Conservation (phyloP, 2,329 filamentous ascomycete genomes). For the Purpureocillium takamizusanense region DNA sequence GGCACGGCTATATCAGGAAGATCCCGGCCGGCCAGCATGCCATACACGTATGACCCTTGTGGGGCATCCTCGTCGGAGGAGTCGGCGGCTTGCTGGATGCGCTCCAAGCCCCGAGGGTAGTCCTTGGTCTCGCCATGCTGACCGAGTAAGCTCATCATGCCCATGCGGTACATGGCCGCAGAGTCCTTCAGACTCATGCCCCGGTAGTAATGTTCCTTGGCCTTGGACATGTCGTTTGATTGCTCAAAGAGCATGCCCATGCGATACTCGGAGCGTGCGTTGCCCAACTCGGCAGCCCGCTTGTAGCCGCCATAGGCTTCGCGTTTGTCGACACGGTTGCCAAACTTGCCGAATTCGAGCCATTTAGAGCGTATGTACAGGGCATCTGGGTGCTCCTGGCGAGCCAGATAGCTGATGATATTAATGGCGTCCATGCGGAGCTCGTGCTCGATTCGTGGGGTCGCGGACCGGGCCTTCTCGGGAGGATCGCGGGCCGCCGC, state of each 20-base stretch:
- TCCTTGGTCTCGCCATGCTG: slow-evolving; percentile 88
- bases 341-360: slow-evolving; percentile 97
- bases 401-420: slow-evolving; percentile 81
- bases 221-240: slow-evolving; percentile 85
- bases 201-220: slow-evolving; percentile 79
- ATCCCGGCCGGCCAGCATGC: slow-evolving; percentile 86
- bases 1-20: slow-evolving; percentile 85
- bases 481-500: slow-evolving; percentile 58
- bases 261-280: slow-evolving; percentile 83
- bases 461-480: slow-evolving; percentile 54
- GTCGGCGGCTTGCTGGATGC: slow-evolving; percentile 76
- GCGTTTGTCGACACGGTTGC: slow-evolving; percentile 81
- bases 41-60: slow-evolving; percentile 90
- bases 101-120: slow-evolving; percentile 64
- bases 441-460: slow-evolving; percentile 82
- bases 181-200: slow-evolving; percentile 78
- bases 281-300: slow-evolving; percentile 76
- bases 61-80: slow-evolving; percentile 93
- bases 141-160: slow-evolving; percentile 95
- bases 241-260: slow-evolving; percentile 98
- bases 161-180: slow-evolving; percentile 75
- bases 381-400: slow-evolving; percentile 87
- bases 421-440: slow-evolving; percentile 82
- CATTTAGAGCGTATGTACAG: slow-evolving; percentile 94
- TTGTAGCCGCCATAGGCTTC: slow-evolving; percentile 86